Conservation (phyloP, 306 rosid species). For the Elaeagnus macrophylla region DNA sequence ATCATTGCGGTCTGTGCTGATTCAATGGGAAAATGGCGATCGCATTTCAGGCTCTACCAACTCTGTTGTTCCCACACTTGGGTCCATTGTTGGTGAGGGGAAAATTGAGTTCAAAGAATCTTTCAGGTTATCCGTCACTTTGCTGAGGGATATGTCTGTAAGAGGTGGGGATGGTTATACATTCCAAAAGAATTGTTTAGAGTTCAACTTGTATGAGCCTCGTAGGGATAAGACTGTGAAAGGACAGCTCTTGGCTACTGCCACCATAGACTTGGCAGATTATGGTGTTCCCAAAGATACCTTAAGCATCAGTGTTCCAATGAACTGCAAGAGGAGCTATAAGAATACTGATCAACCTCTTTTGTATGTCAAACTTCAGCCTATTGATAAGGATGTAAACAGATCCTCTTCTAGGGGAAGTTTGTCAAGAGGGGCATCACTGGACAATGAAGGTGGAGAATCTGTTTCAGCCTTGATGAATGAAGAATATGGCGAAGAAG, state of each 20-base stretch:
- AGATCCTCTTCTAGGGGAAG: conserved; percentile 37
- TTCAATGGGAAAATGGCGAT: conserved; percentile 92
- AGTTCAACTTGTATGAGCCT: conserved; percentile 74
- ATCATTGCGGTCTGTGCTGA: conserved; percentile 59
- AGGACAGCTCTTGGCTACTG: conserved; percentile 83
- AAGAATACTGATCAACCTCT: conserved; percentile 71
- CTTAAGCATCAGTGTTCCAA: conserved; percentile 35
- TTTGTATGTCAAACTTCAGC: conserved; percentile 55
- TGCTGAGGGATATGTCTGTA: conserved; percentile 59
- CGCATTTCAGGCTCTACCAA: conserved; percentile 75
- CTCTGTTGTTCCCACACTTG: conserved; percentile 52
- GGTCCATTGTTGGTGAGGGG: conserved; percentile 65
- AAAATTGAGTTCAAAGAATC: conserved; percentile 72
- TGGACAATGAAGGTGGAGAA: conserved; percentile 46
- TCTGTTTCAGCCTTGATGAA: conserved; percentile 54
- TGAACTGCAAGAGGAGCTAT: conserved; percentile 81
- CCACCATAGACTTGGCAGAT: conserved; percentile 73
- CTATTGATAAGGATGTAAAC: conserved; percentile 41
- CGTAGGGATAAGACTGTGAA: conserved; percentile 68
- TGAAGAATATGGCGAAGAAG: conserved; percentile 72
- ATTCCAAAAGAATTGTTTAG: conserved; percentile 73
- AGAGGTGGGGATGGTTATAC: conserved; percentile 48
- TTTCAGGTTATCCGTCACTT: conserved; percentile 59
- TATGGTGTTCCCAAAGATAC: conserved; percentile 63
- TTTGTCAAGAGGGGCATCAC: conserved; percentile 32